These are phyloP conservation scores for Scedosporium minutisporum DNA, from an alignment of 2,329 filamentous ascomycete species.

Conservation along the genomic window DNA sequence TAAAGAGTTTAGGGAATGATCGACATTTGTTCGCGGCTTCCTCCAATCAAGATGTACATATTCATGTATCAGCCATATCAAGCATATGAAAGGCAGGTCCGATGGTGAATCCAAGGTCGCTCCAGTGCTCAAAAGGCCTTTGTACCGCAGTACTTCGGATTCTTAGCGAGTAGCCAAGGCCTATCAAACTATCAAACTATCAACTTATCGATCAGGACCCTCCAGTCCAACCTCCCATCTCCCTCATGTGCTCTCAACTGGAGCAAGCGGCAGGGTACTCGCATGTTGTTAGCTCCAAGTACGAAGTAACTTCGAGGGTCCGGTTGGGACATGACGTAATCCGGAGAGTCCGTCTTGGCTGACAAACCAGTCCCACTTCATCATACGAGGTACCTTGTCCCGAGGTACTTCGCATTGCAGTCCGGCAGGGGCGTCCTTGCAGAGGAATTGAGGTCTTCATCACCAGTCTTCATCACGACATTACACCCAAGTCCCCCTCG, in stretches of 20 bases:
- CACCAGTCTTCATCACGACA: too few relatives aligned
- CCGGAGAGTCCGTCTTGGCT: background rate
- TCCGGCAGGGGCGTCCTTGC: too few relatives aligned
- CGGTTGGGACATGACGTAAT: background rate
- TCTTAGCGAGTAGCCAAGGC: background rate
- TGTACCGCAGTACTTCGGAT: background rate
- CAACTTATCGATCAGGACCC: background rate
- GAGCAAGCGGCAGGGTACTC: background rate
- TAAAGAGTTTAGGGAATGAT: too few relatives aligned
- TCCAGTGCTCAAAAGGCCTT: background rate
- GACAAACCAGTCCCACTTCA: too few relatives aligned
- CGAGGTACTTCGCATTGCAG: too few relatives aligned
- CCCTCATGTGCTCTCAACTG: background rate
- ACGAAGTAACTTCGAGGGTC: too few relatives aligned
- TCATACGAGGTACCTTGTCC: too few relatives aligned
- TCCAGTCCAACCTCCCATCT: background rate
- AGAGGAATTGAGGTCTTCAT: too few relatives aligned
- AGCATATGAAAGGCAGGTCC: background rate
- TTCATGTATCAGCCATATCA: background rate
- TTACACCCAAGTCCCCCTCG: too few relatives aligned
- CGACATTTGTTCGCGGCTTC: too few relatives aligned
- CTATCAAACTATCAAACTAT: background rate
- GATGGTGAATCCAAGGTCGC: background rate
- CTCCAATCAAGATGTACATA: too few relatives aligned
- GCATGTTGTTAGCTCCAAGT: too few relatives aligned